phyloP scores from a whole-genome alignment of 2,329 filamentous ascomycete species.

The Botrytis paeoniae region DNA sequence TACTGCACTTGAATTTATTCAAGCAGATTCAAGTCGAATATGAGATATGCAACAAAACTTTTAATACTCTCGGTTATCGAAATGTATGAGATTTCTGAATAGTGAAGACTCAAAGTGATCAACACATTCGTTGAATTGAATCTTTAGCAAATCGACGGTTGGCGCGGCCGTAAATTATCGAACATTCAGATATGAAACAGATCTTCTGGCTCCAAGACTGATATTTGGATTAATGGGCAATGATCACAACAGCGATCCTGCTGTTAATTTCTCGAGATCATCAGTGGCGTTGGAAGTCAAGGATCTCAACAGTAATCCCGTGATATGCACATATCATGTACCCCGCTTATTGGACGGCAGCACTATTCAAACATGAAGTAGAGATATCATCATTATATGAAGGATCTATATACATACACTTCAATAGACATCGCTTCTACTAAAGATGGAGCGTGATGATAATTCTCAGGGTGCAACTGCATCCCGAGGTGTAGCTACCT shows the following conservation, averaged over 20 bases:
- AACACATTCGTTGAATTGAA: background rate
- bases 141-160: background rate
- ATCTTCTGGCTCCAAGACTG: background rate
- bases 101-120: background rate
- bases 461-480: background rate
- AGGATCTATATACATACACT: background rate
- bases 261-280: background rate
- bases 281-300: background rate
- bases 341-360: background rate
- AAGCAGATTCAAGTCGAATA: background rate
- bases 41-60: background rate
- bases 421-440: background rate
- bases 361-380: background rate
- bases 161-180: background rate
- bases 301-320: background rate
- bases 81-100: background rate
- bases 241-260: background rate
- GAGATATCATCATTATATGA: background rate
- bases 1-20: background rate
- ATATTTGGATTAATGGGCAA: background rate
- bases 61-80: background rate
- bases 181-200: background rate
- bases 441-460: background rate
- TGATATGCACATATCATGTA: background rate
- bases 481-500: background rate